Base-by-base conservation (phyloP, 352 stramenopile species). In the Pseudoperonospora humuli region DNA sequence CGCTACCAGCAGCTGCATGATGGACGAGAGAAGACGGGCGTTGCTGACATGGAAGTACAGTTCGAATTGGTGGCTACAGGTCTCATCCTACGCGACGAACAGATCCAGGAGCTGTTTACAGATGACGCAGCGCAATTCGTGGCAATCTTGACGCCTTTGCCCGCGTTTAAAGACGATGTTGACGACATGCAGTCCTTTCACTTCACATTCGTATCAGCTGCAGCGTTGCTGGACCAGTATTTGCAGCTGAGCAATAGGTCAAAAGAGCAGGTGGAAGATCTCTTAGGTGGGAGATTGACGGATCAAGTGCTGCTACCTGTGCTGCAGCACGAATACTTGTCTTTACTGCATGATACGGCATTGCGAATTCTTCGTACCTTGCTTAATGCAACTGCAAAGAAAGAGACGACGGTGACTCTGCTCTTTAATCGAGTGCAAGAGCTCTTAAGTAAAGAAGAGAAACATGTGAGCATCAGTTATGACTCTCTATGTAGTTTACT, bases 61-160 rank as follows among this genome's bases (percentile, higher is more conserved):
- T 82, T 70, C 32, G 68, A 77, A 36, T 61, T 79, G 9, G 50
- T 82, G 23, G 67, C 70, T 18, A 60, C 57, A 19, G 70, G 70
- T 0, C 32, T 82, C 29, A 51, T 21, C 32, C 17, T 75, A 28
- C 23, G 13, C 14, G 46, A 55, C 20, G 29, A 51, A 8, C 40
- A 75, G 26, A 26, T 72, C 20, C 31, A 51, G 3, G 19, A 47
- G 9, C 31, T 81, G 9, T 67, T 78, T 25, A 8, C 38, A n/a
- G 40, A 58, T 24, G 50, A 52, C 3, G 46, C 24, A 1, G 17
- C 31, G 11, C 39, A 25, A 9, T 39, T 66, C 2, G 46, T 67
- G 27, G 27, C 50, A 7, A 43, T 82, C n/a, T 52, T 85, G 44
- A 50, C 67, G 37, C 64, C 68, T 3, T 40, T 84, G n/a, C 49